These are phyloP conservation scores for Leishmania arabica DNA, from an alignment of 208 protist genomes.

Conservation along the genomic window DNA sequence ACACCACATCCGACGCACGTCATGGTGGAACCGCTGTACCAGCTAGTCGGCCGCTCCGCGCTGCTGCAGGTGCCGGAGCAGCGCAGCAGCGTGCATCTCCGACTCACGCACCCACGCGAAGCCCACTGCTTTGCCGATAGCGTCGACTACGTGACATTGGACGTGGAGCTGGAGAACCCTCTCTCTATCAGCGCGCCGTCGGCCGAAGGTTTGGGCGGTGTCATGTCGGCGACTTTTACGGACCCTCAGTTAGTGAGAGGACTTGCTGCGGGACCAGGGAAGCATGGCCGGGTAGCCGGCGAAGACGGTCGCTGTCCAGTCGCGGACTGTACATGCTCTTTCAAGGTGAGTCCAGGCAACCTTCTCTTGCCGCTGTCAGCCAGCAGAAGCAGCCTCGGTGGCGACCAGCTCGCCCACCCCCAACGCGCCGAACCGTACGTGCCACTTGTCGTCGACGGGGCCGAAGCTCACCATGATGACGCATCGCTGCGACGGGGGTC, in stretches of 20 bases:
- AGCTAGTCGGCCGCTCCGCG: conserved; percentile 7
- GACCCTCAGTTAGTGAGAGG: not conserved
- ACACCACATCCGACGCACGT: not conserved
- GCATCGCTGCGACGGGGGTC: not conserved
- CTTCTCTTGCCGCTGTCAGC: conserved; percentile 13
- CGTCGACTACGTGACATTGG: conserved; percentile 50
- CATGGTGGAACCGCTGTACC: conserved; percentile 11
- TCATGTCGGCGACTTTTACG: not conserved
- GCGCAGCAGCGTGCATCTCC: conserved; percentile 51
- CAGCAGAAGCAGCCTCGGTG: not conserved
- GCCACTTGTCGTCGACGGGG: not conserved
- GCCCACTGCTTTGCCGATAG: conserved; percentile 75
- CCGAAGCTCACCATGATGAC: not conserved
- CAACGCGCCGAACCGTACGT: not conserved
- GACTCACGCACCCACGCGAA: conserved; percentile 40
- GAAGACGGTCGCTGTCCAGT: not conserved
- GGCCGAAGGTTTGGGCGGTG: not conserved
- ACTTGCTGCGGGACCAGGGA: not conserved
- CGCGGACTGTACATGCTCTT: conserved; percentile 18
- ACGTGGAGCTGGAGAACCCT: conserved; percentile 55
- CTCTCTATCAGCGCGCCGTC: conserved; percentile 8
- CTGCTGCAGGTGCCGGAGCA: conserved; percentile 57
- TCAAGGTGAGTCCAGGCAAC: conserved; percentile 8
- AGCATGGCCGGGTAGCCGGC: not conserved
- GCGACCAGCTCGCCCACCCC: not conserved